Base-by-base conservation (phyloP, 2,329 filamentous ascomycete species). In the Diaporthe helianthi region DNA sequence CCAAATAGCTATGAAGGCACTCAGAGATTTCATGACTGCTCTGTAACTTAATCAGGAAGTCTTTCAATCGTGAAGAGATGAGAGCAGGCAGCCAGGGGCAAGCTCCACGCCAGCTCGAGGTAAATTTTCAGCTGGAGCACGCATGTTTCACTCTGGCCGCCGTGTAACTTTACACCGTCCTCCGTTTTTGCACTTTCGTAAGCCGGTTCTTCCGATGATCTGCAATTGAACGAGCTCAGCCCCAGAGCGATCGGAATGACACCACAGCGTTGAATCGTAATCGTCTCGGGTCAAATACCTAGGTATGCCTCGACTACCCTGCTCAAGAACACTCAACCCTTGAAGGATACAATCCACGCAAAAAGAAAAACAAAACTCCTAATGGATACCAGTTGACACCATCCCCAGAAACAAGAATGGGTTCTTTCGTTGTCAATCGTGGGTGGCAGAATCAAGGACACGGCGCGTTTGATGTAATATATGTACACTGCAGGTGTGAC, bases 1-100 rank as follows among this genome's bases (percentile, higher is more conserved):
- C n/a, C 9, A 24, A 4, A 24, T 63, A 9, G 7, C 44, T 29
- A 4, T 29, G n/a, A 36, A 0, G 5, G 13, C 5, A 19, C 2
- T 17, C 1, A 19, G 1, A n/a, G 13, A 4, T 1, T 36, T 49
- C 58, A 49, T 63, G 41, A 2, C n/a, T 24, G 29, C 17, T 46
- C 12, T 17, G 15, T 6, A 0, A 24, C 2, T 3, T 22, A 19
- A n/a, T 1, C 19, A 44, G 13, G 9, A 4, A 2, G 5, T 5
- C 5, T 6, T 9, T 1, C 0, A 24, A 33, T 5, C 12, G 12
- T 24, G 44, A 19, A 49, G 19, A n/a, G 22, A 0, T 19, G 4
- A 10, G 13, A 10, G 10, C n/a, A 33, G 24, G 41, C 41, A 33
- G 5, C 41, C 4, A 5, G 4, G n/a, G 6, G 26, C 12, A 1